A percentile compares a stretch with the other conserved stretches of the same genome.
Evolutionary conservation across 176 grass and related monocot species (phyloP).

Genomic region (Aegilops tauschii): DNA sequence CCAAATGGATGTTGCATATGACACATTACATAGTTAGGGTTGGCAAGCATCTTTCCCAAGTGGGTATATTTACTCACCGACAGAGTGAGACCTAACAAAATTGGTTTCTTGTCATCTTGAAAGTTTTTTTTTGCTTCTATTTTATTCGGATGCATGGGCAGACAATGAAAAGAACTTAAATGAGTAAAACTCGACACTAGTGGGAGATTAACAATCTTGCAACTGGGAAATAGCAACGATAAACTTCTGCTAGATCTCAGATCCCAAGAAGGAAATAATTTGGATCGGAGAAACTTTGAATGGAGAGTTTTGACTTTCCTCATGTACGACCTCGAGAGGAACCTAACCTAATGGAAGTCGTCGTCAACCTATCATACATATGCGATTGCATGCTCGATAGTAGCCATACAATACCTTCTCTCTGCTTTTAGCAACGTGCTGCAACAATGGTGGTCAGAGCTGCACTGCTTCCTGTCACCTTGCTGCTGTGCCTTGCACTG

Average conservation of each 20-base stretch:
- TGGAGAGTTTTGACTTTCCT: neutral
- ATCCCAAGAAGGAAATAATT: neutral
- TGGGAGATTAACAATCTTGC: neutral
- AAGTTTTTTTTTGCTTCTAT: too few relatives aligned
- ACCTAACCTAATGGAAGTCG: neutral
- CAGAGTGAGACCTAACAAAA: too few relatives aligned
- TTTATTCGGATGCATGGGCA: too few relatives aligned
- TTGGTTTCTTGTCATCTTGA: too few relatives aligned
- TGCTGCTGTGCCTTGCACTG: conserved; percentile 36
- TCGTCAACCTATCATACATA: neutral
- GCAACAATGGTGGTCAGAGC: conserved; percentile 19
- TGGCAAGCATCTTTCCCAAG: too few relatives aligned
- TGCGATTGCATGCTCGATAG: neutral
- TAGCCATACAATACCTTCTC: neutral
- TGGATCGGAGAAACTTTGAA: neutral
- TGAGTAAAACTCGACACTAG: neutral
- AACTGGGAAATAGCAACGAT: neutral
- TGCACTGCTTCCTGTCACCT: conserved; percentile 19
- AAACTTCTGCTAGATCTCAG: neutral
- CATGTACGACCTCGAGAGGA: neutral
- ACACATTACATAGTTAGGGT: too few relatives aligned
- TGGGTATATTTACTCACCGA: too few relatives aligned
- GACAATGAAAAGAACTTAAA: neutral
- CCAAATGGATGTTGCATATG: too few relatives aligned
- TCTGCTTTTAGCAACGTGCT: neutral